Conservation (phyloP, 169 alveolate genomes). For the Cryptosporidium ryanae region DNA sequence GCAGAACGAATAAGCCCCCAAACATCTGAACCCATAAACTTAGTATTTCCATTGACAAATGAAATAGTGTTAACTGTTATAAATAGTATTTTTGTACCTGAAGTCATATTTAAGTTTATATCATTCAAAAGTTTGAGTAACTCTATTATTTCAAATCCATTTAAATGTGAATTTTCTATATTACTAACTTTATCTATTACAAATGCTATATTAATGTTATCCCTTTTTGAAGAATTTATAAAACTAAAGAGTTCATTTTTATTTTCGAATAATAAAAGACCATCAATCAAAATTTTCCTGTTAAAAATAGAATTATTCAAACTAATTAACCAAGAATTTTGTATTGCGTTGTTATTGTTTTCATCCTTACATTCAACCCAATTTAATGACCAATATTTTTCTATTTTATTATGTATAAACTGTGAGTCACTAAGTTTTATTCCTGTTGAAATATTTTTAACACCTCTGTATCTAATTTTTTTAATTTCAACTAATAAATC, state of each 20-base stretch:
- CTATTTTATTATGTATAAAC: neutral
- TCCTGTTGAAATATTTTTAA: neutral
- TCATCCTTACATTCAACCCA: constrained; percentile 1
- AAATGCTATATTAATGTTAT: constrained; percentile 18
- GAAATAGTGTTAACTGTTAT: constrained; percentile 40
- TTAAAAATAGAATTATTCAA: neutral
- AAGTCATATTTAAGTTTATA: neutral
- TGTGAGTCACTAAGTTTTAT: neutral
- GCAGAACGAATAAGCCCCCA: constrained; percentile 71
- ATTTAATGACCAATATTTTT: constrained; percentile 32
- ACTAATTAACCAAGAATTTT: constrained; percentile 32
- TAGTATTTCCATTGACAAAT: neutral
- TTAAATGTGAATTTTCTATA: neutral
- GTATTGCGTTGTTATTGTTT: neutral
- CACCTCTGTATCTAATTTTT: constrained; percentile 35
- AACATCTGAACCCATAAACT: constrained; percentile 48
- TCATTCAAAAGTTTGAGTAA: constrained; percentile 2
- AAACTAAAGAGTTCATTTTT: neutral
- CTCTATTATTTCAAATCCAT: constrained; percentile 16
- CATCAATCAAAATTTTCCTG: neutral
- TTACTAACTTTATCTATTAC: constrained; percentile 1
- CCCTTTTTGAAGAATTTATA: constrained; percentile 2
- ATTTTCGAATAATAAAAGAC: neutral
- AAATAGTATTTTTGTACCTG: neutral
- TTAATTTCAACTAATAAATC: constrained; percentile 16